Percentiles rank a stretch among this genome's conserved stretches.
These are phyloP conservation scores for Furcasterigmium furcatum DNA, from an alignment of 2,329 filamentous ascomycete species.

Conservation along the genomic window DNA sequence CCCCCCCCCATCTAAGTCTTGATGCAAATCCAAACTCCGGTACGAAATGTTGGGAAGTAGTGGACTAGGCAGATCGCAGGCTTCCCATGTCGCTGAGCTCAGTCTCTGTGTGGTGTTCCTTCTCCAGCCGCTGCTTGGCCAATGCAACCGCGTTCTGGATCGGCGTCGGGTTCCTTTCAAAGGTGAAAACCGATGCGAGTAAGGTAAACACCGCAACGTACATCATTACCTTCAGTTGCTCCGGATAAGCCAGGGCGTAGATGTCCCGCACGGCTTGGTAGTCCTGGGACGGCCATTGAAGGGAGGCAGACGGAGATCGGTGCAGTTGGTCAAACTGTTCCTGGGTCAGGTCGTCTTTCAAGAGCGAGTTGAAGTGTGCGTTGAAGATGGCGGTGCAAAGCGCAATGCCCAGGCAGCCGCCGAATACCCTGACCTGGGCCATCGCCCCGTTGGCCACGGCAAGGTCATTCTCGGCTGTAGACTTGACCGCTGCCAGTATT, in stretches of 20 bases:
- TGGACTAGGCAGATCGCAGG: background rate
- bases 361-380: conserved; percentile 31
- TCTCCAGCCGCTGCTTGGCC: conserved; percentile 3
- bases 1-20: no score
- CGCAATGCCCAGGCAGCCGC: conserved; percentile 56
- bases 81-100: background rate
- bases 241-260: conserved; percentile 42
- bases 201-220: conserved; percentile 39
- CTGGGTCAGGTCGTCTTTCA: conserved; percentile 29
- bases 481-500: conserved; percentile 53
- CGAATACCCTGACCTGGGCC: conserved; percentile 57
- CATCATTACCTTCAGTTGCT: conserved; percentile 44
- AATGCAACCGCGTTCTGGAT: conserved; percentile 14
- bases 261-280: conserved; percentile 32
- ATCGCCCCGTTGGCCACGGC: conserved; percentile 58
- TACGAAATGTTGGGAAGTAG: no score
- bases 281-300: conserved; percentile 26
- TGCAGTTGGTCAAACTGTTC: conserved; percentile 38
- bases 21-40: no score
- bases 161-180: conserved; percentile 36
- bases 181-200: conserved; percentile 37
- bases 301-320: conserved; percentile 36
- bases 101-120: background rate
- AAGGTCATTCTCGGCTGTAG: conserved; percentile 41
- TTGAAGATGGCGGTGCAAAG: conserved; percentile 59